These are phyloP conservation scores for Chaetomium sp. DNA, from an alignment of 2,329 filamentous ascomycete species.

Conservation along the genomic window DNA sequence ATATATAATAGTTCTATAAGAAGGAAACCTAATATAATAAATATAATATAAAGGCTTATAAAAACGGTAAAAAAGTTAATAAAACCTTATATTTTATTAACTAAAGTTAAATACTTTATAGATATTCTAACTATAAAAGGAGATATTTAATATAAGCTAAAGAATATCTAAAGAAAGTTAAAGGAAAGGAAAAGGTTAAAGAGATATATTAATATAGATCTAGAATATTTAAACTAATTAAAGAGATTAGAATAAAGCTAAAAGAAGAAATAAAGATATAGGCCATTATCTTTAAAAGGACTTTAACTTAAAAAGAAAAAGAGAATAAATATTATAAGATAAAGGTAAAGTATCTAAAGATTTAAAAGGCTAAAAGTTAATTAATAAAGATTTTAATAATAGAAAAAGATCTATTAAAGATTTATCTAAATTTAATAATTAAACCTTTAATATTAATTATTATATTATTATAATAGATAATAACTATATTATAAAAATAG, in stretches of 20 bases:
- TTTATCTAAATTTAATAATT: too few relatives aligned
- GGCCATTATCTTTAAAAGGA: not conserved
- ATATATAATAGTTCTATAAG: not conserved
- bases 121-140: not conserved
- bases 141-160: not conserved
- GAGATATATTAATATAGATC: not conserved
- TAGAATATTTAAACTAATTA: not conserved
- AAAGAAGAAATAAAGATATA: not conserved
- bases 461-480: too few relatives aligned
- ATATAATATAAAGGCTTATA: not conserved
- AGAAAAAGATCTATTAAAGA: too few relatives aligned
- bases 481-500: too few relatives aligned
- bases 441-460: too few relatives aligned
- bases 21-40: too few relatives aligned
- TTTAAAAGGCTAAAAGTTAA: too few relatives aligned
- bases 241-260: not conserved
- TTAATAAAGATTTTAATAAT: too few relatives aligned
- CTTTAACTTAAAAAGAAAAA: not conserved
- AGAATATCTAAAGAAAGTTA: not conserved
- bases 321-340: too few relatives aligned
- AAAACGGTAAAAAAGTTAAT: too few relatives aligned
- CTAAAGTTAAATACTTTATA: not conserved
- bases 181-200: not conserved
- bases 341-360: too few relatives aligned
- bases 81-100: too few relatives aligned